Evolutionary conservation across 495 filamentous ascomycete genomes (phyloP), one percentile per base, ranked within the genome.

Genomic region (Paragyromitra xinjiangensis): DNA sequence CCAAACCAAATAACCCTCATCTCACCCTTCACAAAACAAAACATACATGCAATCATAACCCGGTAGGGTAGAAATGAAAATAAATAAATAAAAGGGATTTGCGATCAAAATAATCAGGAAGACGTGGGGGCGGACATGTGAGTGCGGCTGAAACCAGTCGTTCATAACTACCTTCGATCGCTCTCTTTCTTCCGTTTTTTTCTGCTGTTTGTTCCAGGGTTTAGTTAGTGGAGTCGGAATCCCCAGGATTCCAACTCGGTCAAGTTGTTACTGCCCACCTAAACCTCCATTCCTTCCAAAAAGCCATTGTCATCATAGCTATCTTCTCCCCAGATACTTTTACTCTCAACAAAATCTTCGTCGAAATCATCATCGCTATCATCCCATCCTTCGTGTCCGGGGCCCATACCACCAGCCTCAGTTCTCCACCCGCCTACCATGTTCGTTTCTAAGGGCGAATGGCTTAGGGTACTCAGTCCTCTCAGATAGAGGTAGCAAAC

Each of bases 401-500:
- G 69, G 29, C 69, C 45, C 59, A 69, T 56, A 6, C 70, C 75
- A 34, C 69, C 45, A 4, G 39, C 42, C 29, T 73, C 62, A 16
- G 51, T 40, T 48, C 78, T 61, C 53, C 69, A 58, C 51, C 73
- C 63, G 6, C 79, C 67, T 8, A 73, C 73, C 45, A 78, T 37
- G 39, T 71, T 81, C n/a, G 84, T 78, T 84, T 86, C 61, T 75
- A 87, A 39, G 72, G 90, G 86, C 82, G 88, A 87, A 77, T 93
- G 92, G 73, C 90, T 91, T 71, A 97, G 87, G 8, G 95, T 91
- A 7, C 93, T 94, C 45, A 97, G 87, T 9, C 93, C 94, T 64
- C 94, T 89, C 42, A 98, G 86, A 81, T 97, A 95, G 42, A 99
- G 84, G 83, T 98, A 98, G 80, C 93, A 95, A 24, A 99, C 94